Evolutionary conservation across 176 grass and related monocot species (phyloP).

Genomic region (Oryza nivara): DNA sequence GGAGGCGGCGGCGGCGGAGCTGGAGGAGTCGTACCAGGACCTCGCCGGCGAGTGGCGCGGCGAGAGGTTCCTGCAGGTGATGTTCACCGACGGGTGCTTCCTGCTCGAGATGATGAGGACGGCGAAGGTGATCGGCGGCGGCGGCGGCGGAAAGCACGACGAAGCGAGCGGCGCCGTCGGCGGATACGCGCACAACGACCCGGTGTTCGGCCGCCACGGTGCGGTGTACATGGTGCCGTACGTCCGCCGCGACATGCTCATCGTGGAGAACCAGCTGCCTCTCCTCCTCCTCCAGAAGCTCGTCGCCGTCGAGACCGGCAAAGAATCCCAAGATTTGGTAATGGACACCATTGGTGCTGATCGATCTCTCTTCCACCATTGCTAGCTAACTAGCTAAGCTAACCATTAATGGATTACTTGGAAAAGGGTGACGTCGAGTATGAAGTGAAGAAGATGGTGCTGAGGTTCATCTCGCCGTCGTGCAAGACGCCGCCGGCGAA

Average conservation of each 20-base stretch:
- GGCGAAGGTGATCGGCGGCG: not conserved
- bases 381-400: not conserved
- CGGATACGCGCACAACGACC: constrained; percentile 54
- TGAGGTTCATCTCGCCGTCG: constrained; percentile 28
- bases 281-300: constrained; percentile 52
- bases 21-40: constrained; percentile 49
- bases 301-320: constrained; percentile 21
- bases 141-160: not conserved
- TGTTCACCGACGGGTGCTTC: constrained; percentile 61
- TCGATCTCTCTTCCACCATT: no score
- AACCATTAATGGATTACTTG: not conserved
- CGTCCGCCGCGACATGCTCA: constrained; percentile 56
- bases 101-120: constrained; percentile 62
- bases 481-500: not conserved
- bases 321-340: not conserved
- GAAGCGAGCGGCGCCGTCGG: not conserved
- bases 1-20: constrained; percentile 8
- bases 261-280: constrained; percentile 64
- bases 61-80: constrained; percentile 41
- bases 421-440: not conserved
- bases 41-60: constrained; percentile 40
- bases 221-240: constrained; percentile 50
- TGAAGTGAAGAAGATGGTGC: constrained; percentile 50
- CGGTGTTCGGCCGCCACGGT: constrained; percentile 54
- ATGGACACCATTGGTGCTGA: not conserved